Percentiles rank a stretch among this genome's conserved stretches.
These are phyloP conservation scores for Trichoderma asperellum DNA, from an alignment of 2,329 filamentous ascomycete species.

Conservation along the genomic window DNA sequence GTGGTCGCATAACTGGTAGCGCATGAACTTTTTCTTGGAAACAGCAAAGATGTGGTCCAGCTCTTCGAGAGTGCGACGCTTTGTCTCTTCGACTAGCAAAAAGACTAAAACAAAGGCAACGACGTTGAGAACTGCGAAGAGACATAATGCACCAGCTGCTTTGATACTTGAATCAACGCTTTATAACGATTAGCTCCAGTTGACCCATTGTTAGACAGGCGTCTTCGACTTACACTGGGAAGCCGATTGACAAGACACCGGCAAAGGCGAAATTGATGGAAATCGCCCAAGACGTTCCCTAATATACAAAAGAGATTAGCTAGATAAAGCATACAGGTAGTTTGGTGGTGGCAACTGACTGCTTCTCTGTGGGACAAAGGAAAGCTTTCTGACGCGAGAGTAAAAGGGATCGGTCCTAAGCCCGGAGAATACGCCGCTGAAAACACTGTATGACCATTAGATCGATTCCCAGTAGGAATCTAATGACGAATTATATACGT, in stretches of 20 bases:
- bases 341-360: conserved; percentile 30
- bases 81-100: conserved; percentile 50
- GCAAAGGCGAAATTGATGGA: conserved; percentile 53
- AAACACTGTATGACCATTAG: conserved; percentile 40
- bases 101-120: conserved; percentile 52
- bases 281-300: conserved; percentile 53
- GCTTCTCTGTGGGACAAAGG: conserved; percentile 54
- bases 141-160: conserved; percentile 46
- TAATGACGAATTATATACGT: neutral
- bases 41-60: conserved; percentile 46
- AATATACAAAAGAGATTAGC: conserved; percentile 31
- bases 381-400: conserved; percentile 55
- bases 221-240: conserved; percentile 37
- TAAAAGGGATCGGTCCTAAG: conserved; percentile 54
- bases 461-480: too few species aligned
- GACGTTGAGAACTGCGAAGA: conserved; percentile 53
- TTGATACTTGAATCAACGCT: conserved; percentile 35
- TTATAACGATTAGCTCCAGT: neutral
- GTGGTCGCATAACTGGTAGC: conserved; percentile 42
- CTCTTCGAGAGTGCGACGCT: conserved; percentile 46
- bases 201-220: neutral
- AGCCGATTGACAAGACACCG: conserved; percentile 50
- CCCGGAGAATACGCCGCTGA: conserved; percentile 48
- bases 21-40: conserved; percentile 46
- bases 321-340: neutral